These are phyloP conservation scores for Lotmaria passim DNA, from an alignment of 208 protist species.

Conservation along the genomic window DNA sequence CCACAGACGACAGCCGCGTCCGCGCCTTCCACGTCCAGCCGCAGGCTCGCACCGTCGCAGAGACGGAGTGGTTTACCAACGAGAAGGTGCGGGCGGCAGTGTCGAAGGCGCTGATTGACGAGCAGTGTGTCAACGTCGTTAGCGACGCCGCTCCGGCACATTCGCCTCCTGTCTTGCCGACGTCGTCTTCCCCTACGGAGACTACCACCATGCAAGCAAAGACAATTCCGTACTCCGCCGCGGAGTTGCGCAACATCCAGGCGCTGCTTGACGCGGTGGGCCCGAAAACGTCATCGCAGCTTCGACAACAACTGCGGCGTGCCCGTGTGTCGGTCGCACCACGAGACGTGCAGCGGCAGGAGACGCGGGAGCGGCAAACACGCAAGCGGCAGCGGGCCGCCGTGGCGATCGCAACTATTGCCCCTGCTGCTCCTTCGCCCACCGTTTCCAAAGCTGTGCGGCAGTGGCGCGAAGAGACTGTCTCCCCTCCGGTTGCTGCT, in stretches of 20 bases:
- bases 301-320: slow-evolving; percentile 34
- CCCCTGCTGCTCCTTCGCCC: background rate
- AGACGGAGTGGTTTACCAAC: slow-evolving; percentile 49
- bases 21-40: slow-evolving; percentile 46
- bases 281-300: slow-evolving; percentile 34
- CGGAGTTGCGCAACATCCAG: slow-evolving; percentile 65
- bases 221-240: slow-evolving; percentile 30
- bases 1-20: slow-evolving; percentile 32
- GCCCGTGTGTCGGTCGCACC: slow-evolving; percentile 38
- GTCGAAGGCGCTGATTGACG: slow-evolving; percentile 31
- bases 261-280: slow-evolving; percentile 53
- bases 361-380: slow-evolving; percentile 15
- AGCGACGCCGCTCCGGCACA: background rate
- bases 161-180: background rate
- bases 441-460: background rate
- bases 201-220: background rate
- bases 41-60: slow-evolving; percentile 37
- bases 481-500: too few species aligned
- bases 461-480: background rate
- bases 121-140: background rate
- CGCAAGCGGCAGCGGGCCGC: slow-evolving; percentile 36
- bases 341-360: slow-evolving; percentile 13
- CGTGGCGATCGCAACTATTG: too few species aligned
- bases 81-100: slow-evolving; percentile 26
- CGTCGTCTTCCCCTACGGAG: slow-evolving; percentile 5